Evolutionary conservation across 768 basidiomycete species (phyloP).

Genomic region (Tephrocybe rancida): DNA sequence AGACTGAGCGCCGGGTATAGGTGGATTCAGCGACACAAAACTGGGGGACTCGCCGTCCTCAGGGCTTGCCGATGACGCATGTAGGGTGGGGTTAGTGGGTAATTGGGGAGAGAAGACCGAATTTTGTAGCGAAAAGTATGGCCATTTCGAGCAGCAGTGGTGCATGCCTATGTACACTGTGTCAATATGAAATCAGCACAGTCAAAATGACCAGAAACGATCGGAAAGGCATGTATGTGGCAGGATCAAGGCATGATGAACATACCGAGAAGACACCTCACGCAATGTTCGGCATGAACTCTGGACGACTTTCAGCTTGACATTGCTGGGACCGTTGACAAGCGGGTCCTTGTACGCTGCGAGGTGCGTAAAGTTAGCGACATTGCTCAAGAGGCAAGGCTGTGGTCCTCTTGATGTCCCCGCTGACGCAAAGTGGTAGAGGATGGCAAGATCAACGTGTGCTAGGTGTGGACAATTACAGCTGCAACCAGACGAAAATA

Average conservation of each 20-base stretch:
- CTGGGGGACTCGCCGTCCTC: conserved; percentile 43
- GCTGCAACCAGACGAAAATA: no score
- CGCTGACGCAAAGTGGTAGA: conserved; percentile 33
- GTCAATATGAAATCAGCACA: neutral
- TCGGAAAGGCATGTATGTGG: no score
- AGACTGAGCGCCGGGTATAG: conserved; percentile 42
- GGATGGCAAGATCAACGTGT: no score
- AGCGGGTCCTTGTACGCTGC: conserved; percentile 38
- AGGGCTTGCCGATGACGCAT: conserved; percentile 39
- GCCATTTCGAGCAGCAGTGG: conserved; percentile 48
- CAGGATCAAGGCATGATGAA: conserved; percentile 12
- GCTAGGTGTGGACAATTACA: no score
- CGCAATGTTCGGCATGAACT: conserved; percentile 38
- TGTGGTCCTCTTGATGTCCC: conserved; percentile 26
- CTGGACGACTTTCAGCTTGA: conserved; percentile 36
- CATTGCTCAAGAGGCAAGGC: conserved; percentile 29
- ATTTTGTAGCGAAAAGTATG: conserved; percentile 36
- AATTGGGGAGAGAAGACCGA: conserved; percentile 43
- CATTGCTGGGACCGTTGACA: conserved; percentile 24
- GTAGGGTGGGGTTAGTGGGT: conserved; percentile 34
- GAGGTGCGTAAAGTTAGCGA: conserved; percentile 38
- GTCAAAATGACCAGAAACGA: no score
- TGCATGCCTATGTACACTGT: conserved; percentile 34
- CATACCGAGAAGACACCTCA: conserved; percentile 45
- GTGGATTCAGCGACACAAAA: conserved; percentile 46